phyloP scores from a whole-genome alignment of 2,329 filamentous ascomycete genomes.

The Cercospora sp. region DNA sequence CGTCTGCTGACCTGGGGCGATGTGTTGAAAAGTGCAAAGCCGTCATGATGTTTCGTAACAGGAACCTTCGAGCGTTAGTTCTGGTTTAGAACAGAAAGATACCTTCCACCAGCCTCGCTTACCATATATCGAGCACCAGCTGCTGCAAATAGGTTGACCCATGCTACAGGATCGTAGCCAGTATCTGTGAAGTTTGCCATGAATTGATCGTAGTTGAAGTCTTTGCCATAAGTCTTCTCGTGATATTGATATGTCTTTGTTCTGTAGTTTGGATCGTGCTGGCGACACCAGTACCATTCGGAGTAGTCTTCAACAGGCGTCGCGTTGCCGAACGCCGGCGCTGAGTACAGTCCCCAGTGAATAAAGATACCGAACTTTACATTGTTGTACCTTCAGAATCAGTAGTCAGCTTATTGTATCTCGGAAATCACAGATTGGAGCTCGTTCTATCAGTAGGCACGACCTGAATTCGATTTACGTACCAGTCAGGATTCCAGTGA shows the following conservation, averaged over 20 bases:
- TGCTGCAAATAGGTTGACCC: conserved; percentile 20
- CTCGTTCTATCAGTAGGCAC: too few relatives aligned
- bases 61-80: neutral
- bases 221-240: neutral
- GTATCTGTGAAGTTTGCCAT: conserved; percentile 18
- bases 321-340: conserved; percentile 16
- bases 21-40: conserved; percentile 50
- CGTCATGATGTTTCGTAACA: conserved; percentile 51
- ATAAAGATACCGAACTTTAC: conserved; percentile 24
- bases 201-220: conserved; percentile 18
- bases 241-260: conserved; percentile 7
- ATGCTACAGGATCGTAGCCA: conserved; percentile 17
- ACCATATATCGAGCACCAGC: conserved; percentile 41
- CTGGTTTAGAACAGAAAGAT: neutral
- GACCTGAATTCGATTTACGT: neutral
- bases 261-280: conserved; percentile 10
- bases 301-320: conserved; percentile 20
- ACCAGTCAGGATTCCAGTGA: conserved; percentile 17
- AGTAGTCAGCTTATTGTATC: neutral
- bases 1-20: conserved; percentile 42
- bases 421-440: neutral
- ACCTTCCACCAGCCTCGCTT: conserved; percentile 32
- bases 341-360: conserved; percentile 21
- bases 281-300: conserved; percentile 24
- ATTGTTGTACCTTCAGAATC: neutral